Base-by-base conservation (phyloP, 1,139 yeast genomes). In the Suhomyces ambrosiae region DNA sequence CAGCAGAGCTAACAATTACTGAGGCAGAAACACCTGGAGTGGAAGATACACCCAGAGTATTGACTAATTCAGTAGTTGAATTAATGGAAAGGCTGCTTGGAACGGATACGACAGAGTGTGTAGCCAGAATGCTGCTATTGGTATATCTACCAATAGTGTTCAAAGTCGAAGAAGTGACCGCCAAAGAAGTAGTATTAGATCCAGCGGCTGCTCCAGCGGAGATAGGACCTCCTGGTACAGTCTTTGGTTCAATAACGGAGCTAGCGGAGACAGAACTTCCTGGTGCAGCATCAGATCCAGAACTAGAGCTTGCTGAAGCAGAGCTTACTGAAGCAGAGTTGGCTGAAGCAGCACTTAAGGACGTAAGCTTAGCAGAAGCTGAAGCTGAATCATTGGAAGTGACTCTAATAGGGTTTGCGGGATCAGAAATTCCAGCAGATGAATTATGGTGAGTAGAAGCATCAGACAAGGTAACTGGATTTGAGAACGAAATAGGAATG, bases 401-500 rank as follows among this genome's bases (percentile, higher is more conserved):
- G 5, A 23, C n/a, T 7, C 11, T 7, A 10, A n/a, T 5, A 23
- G 24, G n/a, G 5, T 23, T 10, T 10, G 12, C 5, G 24, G 12
- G n/a, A 10, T n/a, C n/a, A 23, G 24, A 23, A 23, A n/a, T 5
- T 7, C 24, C 24, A 23, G 12, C 12, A n/a, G 24, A 10, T 23
- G n/a, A 10, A n/a, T 23, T 23, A 23, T n/a, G n/a, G 13, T 17
- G 21, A 10, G 19, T 13, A 11, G 35, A 6, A 19, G 27, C 27
- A 9, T 23, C 13, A 9, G 35, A 19, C 12, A 26, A 9, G 3
- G 49, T 42, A 10, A 46, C 42, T 4, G 33, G 33, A n/a, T 21
- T 23, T 11, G 46, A 17, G 30, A 37, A 45, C 8, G 35, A 16
- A 21, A 41, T 32, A 15, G 41, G 32, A 32, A 53, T 46, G 10